Evolutionary conservation across 768 basidiomycete genomes (phyloP).

Genomic region (Psilocybe sp.): DNA sequence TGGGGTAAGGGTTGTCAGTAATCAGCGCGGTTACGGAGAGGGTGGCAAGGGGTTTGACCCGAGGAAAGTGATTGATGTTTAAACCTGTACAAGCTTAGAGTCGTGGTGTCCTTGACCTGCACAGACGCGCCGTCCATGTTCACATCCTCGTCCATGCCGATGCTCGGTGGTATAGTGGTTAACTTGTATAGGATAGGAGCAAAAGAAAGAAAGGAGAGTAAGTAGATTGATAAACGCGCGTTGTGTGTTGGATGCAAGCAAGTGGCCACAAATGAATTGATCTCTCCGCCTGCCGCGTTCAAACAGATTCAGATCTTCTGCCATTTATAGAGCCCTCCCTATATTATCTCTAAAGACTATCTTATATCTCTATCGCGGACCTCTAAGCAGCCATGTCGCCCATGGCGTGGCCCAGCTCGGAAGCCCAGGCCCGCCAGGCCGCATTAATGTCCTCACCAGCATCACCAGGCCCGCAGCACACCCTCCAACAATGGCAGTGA

Average conservation of each 20-base stretch:
- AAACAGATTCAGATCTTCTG: conserved; percentile 43
- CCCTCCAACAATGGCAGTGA: conserved; percentile 74
- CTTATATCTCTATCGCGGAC: conserved; percentile 37
- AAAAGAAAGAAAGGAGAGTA: too few relatives aligned
- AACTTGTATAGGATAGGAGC: too few relatives aligned
- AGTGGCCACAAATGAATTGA: conserved; percentile 9
- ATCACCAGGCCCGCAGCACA: conserved; percentile 70
- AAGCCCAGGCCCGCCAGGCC: conserved; percentile 54
- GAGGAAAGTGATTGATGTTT: not conserved
- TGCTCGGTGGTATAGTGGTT: conserved; percentile 12
- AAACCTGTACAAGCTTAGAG: not conserved
- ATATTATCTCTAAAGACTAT: not conserved
- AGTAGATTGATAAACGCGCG: conserved; percentile 25
- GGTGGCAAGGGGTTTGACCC: not conserved
- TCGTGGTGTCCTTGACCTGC: not conserved
- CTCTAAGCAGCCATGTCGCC: conserved; percentile 66
- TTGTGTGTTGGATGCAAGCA: conserved; percentile 5
- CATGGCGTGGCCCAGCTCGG: conserved; percentile 58
- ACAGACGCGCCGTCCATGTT: conserved; percentile 46
- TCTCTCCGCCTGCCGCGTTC: conserved; percentile 9
- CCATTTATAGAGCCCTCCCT: too few relatives aligned
- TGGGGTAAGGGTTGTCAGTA: conserved; percentile 32
- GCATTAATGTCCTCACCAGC: conserved; percentile 64
- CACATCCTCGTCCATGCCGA: conserved; percentile 80
- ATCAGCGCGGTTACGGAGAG: conserved; percentile 28